phyloP scores from a whole-genome alignment of 306 rosid genomes.

The Neltuma alba region DNA sequence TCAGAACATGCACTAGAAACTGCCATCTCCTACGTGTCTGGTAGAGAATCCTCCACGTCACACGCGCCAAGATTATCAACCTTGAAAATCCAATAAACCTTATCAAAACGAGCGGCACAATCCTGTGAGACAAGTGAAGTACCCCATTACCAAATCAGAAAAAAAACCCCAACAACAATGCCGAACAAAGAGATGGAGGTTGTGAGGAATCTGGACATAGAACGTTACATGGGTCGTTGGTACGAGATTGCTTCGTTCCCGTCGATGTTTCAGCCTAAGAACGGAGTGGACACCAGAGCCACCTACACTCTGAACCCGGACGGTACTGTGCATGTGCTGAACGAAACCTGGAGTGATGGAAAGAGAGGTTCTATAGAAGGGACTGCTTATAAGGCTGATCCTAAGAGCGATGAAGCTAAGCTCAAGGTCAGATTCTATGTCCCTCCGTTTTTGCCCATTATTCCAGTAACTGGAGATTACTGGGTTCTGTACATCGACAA shows the following conservation, averaged over 20 bases:
- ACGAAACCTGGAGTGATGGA: slow-evolving; percentile 85
- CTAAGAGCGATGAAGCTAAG: slow-evolving; percentile 78
- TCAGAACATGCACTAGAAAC: slow-evolving; percentile 16
- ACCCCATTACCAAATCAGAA: no score
- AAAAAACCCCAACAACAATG: slow-evolving; percentile 37
- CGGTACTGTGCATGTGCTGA: slow-evolving; percentile 70
- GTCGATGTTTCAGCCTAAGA: slow-evolving; percentile 66
- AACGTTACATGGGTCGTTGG: slow-evolving; percentile 92
- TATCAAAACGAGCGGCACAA: background rate
- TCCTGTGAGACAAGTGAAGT: background rate
- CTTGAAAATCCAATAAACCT: slow-evolving; percentile 3
- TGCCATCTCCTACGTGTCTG: slow-evolving; percentile 6
- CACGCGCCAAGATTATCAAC: background rate
- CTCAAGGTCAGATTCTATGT: slow-evolving; percentile 84
- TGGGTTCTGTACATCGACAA: slow-evolving; percentile 81
- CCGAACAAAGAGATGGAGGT: slow-evolving; percentile 70
- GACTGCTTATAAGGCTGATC: slow-evolving; percentile 72
- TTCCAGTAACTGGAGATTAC: slow-evolving; percentile 81
- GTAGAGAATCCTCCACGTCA: slow-evolving; percentile 29
- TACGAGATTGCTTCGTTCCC: slow-evolving; percentile 93
- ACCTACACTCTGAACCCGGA: slow-evolving; percentile 74
- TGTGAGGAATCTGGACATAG: slow-evolving; percentile 58
- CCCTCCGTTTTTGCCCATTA: slow-evolving; percentile 82
- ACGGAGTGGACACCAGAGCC: slow-evolving; percentile 78
- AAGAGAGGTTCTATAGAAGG: slow-evolving; percentile 66